Evolutionary conservation across 495 filamentous ascomycete genomes (phyloP).

Genomic region (Lophium mytilinum): DNA sequence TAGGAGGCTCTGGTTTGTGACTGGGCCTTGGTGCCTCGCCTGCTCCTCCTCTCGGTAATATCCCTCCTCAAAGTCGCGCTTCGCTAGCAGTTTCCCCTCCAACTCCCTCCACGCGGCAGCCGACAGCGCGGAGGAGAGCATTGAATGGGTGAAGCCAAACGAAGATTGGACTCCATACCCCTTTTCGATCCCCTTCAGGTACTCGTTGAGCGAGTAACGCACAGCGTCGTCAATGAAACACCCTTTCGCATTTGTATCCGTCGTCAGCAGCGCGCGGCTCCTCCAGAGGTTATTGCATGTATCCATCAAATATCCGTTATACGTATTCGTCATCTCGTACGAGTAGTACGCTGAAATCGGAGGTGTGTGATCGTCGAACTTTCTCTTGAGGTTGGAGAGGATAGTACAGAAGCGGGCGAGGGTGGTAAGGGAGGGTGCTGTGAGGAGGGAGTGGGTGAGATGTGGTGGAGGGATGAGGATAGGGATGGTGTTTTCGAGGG

Average conservation of each 20-base stretch:
- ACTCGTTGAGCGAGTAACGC: slow-evolving; percentile 41
- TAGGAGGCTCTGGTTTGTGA: slow-evolving; percentile 58
- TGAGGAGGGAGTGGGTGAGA: slow-evolving; percentile 62
- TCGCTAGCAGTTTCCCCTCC: slow-evolving; percentile 44
- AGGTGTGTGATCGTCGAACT: slow-evolving; percentile 60
- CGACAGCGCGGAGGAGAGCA: slow-evolving; percentile 55
- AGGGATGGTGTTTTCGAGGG: slow-evolving; percentile 40
- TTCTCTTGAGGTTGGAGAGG: slow-evolving; percentile 58
- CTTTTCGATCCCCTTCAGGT: slow-evolving; percentile 39
- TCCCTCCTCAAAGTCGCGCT: slow-evolving; percentile 27
- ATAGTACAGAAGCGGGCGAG: slow-evolving; percentile 68
- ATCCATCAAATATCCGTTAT: slow-evolving; percentile 87
- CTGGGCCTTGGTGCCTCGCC: slow-evolving; percentile 59
- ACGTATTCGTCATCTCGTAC: slow-evolving; percentile 52
- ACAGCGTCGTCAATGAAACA: slow-evolving; percentile 54
- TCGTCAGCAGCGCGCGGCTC: slow-evolving; percentile 59
- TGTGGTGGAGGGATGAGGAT: slow-evolving; percentile 60
- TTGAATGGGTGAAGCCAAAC: slow-evolving; percentile 65
- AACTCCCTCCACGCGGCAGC: slow-evolving; percentile 60
- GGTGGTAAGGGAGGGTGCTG: slow-evolving; percentile 50
- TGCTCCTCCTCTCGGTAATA: too few species aligned
- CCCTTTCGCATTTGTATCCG: slow-evolving; percentile 63
- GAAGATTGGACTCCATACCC: slow-evolving; percentile 41
- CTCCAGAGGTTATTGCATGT: slow-evolving; percentile 82
- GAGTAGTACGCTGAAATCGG: slow-evolving; percentile 34